These are phyloP conservation scores for Gliomastix tumulicola DNA, from an alignment of 2,329 filamentous ascomycete species.

Conservation along the genomic window DNA sequence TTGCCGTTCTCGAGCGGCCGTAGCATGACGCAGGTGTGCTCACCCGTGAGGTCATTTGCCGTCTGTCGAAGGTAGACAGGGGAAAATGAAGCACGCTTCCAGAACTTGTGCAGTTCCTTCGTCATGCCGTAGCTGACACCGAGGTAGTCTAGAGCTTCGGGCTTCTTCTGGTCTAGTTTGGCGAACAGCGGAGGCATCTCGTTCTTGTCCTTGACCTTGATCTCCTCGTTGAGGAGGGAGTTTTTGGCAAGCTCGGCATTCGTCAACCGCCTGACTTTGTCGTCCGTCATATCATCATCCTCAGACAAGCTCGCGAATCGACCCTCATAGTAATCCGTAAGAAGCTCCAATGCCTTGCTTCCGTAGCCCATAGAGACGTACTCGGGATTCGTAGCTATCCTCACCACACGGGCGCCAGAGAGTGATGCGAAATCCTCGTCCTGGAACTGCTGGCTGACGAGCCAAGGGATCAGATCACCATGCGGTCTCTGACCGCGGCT, in stretches of 20 bases:
- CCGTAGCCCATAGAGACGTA: constrained; percentile 93
- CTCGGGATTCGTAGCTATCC: constrained; percentile 94
- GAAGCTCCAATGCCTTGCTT: constrained; percentile 76
- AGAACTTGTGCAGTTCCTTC: constrained; percentile 83
- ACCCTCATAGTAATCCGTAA: constrained; percentile 90
- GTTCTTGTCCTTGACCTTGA: constrained; percentile 82
- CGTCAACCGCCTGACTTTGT: constrained; percentile 69
- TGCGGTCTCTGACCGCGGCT: constrained; percentile 83
- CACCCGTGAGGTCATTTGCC: constrained; percentile 89
- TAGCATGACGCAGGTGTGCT: constrained; percentile 97
- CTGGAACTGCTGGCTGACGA: constrained; percentile 96
- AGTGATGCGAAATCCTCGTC: constrained; percentile 93
- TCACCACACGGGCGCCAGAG: constrained; percentile 84
- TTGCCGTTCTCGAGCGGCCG: constrained; percentile 63
- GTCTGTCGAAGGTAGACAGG: constrained; percentile 95
- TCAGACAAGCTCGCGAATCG: constrained; percentile 84
- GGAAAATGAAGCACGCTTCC: constrained; percentile 80
- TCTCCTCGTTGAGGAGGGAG: constrained; percentile 75
- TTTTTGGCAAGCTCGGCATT: constrained; percentile 74
- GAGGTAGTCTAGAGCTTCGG: constrained; percentile 79
- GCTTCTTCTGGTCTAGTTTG: constrained; percentile 75
- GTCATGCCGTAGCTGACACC: constrained; percentile 96
- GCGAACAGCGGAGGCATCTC: constrained; percentile 92
- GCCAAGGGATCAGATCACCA: constrained; percentile 94
- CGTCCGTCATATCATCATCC: constrained; percentile 44